Conservation (phyloP, 257 asterid genomes). For the Ilex asprella region DNA sequence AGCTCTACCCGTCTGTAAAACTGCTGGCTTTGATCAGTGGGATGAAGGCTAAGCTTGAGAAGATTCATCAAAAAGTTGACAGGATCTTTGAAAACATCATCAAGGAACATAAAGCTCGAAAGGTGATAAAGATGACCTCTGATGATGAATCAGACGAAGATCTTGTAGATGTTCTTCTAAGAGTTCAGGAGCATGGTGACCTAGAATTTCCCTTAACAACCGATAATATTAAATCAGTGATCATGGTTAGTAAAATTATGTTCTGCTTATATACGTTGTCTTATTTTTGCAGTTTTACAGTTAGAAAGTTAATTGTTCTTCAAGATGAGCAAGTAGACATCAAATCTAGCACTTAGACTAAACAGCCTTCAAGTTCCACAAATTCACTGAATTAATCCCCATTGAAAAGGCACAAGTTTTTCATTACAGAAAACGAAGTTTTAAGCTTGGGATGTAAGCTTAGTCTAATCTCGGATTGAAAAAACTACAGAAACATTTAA, state of each 20-base stretch:
- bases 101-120: slow-evolving; percentile 7
- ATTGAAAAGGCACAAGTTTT: too few relatives aligned
- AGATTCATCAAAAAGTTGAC: slow-evolving; percentile 17
- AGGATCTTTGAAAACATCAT: slow-evolving; percentile 22
- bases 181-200: slow-evolving; percentile 6
- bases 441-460: too few relatives aligned
- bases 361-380: too few relatives aligned
- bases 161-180: slow-evolving; percentile 20
- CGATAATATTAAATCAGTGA: slow-evolving; percentile 16
- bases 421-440: too few relatives aligned
- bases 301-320: too few relatives aligned
- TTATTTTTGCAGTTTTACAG: too few relatives aligned
- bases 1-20: slow-evolving; percentile 26
- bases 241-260: slow-evolving; percentile 10
- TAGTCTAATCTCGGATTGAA: too few relatives aligned
- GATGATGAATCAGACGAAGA: slow-evolving; percentile 2
- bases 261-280: too few relatives aligned
- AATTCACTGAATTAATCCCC: too few relatives aligned
- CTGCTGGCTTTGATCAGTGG: slow-evolving; percentile 16
- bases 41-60: slow-evolving; percentile 13
- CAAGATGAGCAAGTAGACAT: too few relatives aligned
- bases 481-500: too few relatives aligned
- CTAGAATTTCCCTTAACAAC: slow-evolving; percentile 5
- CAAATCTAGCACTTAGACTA: too few relatives aligned
- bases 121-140: background rate